Conservation (phyloP, 176 grass and related monocot species). For the Oryza glaberrima region DNA sequence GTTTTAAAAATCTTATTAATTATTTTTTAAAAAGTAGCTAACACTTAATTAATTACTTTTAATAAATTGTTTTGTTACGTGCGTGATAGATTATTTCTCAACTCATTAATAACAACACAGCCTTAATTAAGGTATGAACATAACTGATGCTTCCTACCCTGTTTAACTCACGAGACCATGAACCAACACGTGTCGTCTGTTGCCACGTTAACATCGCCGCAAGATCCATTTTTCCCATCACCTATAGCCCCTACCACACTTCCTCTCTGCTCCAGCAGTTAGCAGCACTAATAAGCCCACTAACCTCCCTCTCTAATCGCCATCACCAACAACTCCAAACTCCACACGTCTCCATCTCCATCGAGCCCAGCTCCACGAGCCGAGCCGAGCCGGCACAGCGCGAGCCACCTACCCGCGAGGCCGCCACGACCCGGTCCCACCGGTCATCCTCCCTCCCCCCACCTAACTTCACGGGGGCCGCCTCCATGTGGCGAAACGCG, state of each 20-base stretch:
- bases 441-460: background rate
- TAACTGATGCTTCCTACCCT: background rate
- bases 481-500: background rate
- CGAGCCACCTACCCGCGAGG: background rate
- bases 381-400: background rate
- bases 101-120: no score
- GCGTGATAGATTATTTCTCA: no score
- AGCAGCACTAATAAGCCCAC: background rate
- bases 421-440: background rate
- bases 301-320: background rate
- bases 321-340: background rate
- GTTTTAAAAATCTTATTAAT: no score
- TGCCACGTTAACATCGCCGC: constrained; percentile 5
- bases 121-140: background rate
- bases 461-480: background rate
- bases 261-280: background rate
- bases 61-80: no score
- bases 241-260: background rate
- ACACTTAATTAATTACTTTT: no score
- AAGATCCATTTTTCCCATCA: background rate
- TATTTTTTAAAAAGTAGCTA: no score
- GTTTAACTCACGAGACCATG: background rate
- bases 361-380: background rate
- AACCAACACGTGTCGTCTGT: background rate
- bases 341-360: no score